Base-by-base conservation (phyloP, 306 rosid species). In the Lathyrus aphaca region DNA sequence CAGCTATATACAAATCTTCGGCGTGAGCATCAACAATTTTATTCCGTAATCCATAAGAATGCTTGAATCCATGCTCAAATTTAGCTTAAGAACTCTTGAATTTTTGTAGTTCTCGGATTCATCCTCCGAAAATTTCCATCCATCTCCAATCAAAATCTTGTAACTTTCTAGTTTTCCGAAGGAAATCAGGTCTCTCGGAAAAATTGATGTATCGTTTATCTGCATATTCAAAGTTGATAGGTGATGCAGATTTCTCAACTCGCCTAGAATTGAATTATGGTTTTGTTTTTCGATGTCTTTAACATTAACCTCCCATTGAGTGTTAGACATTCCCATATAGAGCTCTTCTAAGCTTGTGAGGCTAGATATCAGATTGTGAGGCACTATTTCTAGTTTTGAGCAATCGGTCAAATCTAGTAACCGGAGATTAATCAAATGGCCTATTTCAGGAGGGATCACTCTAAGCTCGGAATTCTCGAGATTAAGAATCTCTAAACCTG, bases 1-100 rank as follows among this genome's bases (percentile, higher is more conserved):
- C 87, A 64, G 81, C 81, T 38, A 88, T 16, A 17, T 68, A 49
- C 78, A 88, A 77, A 27, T 72, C 77, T 67, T 88, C 83, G 39
- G 68, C 79, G 1, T 69, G 82, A 1, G 50, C 67, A 15, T 62
- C 66, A 79, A 37, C 8, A 61, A 18, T 44, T 67, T 75, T 3
- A 79, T 61, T 13, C 86, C 81, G 32, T 71, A 65, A 25, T 72
- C 75, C 48, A 68, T 10, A 4, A 67, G 82, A 23, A 60, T 53
- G 39, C 46, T 67, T 37, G 51, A 12, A 74, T 51, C 56, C 38
- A 10, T 25, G 21, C 71, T 62, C 38, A 14, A 64, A 48, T 76
- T 55, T 4, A 83, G 74, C 63, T 67, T 64, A 67, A 83, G 75
- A 35, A 61, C 45, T 61, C 35, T 74, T 30, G 79, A 54, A 32